Base-by-base conservation (phyloP, 2,329 filamentous ascomycete genomes). In the Fusarium sp. region DNA sequence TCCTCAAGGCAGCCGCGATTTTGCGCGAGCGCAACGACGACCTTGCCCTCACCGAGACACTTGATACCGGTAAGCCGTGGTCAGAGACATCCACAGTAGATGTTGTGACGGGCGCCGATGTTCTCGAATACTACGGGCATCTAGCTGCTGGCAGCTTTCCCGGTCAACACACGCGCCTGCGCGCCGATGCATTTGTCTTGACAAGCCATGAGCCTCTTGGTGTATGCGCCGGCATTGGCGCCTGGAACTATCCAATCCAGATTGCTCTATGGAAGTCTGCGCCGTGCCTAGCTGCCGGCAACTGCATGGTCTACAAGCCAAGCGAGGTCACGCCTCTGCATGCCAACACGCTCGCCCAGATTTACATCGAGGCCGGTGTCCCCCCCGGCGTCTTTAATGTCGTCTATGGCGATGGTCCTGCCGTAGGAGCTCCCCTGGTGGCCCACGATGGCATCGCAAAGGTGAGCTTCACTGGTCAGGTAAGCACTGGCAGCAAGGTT, bases 181-280 rank as follows among this genome's bases (percentile, higher is more conserved):
- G 94, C 40, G 85, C 90, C 53, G 91, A 94, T 71, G 93, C 94
- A 5, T 94, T 91, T 88, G 89, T 96, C 39, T 94, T 95, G 80
- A 95, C 92, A 11, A 91, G 89, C 76, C 95, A 96, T 78, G 92
- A 93, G 73, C 87, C 94, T 6, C 83, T 97, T 16, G 94, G 94
- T 28, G 93, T 96, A 13, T 97, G 94, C 78, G 94, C 89, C 13
- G 94, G 93, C 61, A 97, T 97, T 71, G 94, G 94, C 59, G 94
- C 94, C 13, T 97, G 94, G 94, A 97, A 97, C 81, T 97, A 97
- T 78, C 94, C 94, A 12, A 92, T 97, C 70, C 94, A 97, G 79
- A 97, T 97, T 71, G 94, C 94, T 9, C 85, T 97, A 2, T 97
- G 94, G 94, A 97, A 97, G 81, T 94, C 92, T 1, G 93, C 92